Evolutionary conservation across 768 basidiomycete genomes (phyloP).

Genomic region (Tulasnella sp.): DNA sequence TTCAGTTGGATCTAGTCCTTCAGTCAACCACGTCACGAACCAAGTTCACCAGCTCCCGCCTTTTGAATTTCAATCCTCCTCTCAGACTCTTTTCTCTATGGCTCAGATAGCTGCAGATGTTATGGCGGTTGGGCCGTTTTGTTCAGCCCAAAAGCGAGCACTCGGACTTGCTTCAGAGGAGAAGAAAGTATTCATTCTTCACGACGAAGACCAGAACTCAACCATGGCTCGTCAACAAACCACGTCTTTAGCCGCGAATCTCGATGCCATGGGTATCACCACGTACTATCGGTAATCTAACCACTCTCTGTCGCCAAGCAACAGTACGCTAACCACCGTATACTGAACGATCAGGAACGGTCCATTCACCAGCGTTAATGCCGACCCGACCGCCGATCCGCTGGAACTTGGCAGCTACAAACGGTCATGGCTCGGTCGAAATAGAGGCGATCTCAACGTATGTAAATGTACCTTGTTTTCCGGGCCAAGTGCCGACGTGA

Average conservation of each 20-base stretch:
- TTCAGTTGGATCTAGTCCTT: too few relatives aligned
- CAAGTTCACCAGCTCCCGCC: background rate
- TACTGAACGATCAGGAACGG: background rate
- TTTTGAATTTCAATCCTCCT: background rate
- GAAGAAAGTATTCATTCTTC: constrained; percentile 15
- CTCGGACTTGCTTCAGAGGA: constrained; percentile 2
- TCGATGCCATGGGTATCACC: background rate
- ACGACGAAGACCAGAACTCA: constrained; percentile 14
- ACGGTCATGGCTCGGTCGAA: constrained; percentile 5
- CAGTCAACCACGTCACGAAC: background rate
- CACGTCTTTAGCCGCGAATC: background rate
- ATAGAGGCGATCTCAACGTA: background rate
- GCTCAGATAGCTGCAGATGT: background rate
- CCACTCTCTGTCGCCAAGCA: background rate
- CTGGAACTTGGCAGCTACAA: background rate
- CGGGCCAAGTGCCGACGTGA: background rate
- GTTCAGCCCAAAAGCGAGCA: constrained; percentile 2
- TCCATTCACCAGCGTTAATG: background rate
- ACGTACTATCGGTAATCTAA: constrained; percentile 2
- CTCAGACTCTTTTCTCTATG: background rate
- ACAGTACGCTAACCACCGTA: background rate
- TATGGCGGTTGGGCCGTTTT: background rate
- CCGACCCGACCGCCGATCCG: background rate
- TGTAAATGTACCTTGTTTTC: background rate
- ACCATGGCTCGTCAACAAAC: constrained; percentile 12